Evolutionary conservation across 1,139 yeast species (phyloP), one percentile per base, ranked within the genome.

Genomic region (Hemisphaericaspora xylofermentans): DNA sequence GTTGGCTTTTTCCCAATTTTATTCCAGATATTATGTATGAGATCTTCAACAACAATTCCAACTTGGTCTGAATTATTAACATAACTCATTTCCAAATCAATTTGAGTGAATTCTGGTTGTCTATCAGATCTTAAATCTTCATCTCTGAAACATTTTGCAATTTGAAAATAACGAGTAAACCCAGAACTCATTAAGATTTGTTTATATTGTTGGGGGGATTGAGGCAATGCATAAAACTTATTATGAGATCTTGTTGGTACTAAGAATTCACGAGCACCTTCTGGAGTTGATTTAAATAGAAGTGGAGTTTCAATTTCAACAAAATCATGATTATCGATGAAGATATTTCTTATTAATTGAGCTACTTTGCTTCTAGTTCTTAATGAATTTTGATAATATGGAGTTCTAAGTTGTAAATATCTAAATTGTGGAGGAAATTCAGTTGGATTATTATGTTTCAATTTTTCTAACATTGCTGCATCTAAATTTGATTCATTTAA

Each of bases 171-270:
- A 38, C 78, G 75, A 40, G 85, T 76, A 35, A 94, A 80, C 0
- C 98, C 99, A 31, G 96, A 84, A 4, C 97, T 95, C 93, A 93
- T 93, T 33, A 93, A 66, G 29, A 93, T 71, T 63, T 93, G 98
- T 58, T 94, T 93, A 57, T 91, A 93, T 58, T 93, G 98, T 57
- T 93, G 99, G 0, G 99, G 99, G 18, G 96, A 87, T 61, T 93
- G 99, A 0, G 98, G 97, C 33, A 93, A 69, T 0, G 98, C 97
- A 59, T 91, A 93, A 60, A 88, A 87, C 3, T 73, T 66, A 10
- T 75, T 70, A 4, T 66, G 61, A 14, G 73, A 64, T 48, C 98
- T 74, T 0, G 97, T 88, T 0, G 98, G 98, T 0, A 93, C 98
- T 41, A 94, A 64, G 57, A 93, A 93, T 62, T 93, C 99, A 32